Percentiles rank a stretch among this genome's conserved stretches.
Conservation (phyloP, 78 protist species). For the Guillardia theta region DNA sequence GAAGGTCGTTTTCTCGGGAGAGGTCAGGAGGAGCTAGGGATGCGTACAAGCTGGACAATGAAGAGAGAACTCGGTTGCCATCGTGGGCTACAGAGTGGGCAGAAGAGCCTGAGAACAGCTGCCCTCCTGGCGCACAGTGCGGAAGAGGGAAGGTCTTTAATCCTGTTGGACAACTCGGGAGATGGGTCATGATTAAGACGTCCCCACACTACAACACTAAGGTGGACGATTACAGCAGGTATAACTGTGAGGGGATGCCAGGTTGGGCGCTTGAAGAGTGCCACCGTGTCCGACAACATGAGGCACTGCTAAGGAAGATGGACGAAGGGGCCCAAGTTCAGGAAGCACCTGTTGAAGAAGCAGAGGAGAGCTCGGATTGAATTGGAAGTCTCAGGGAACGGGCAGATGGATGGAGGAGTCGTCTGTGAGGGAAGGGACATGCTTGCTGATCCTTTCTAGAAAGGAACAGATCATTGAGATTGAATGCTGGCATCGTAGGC, state of each 20-base stretch:
- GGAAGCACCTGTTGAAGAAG: no score
- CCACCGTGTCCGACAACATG: not conserved
- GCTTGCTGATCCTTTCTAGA: no score
- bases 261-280: conserved; percentile 16
- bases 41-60: not conserved
- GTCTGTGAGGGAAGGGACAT: no score
- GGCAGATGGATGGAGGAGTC: no score
- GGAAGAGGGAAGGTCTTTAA: not conserved
- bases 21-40: no score
- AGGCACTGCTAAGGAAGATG: no score
- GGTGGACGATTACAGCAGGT: not conserved
- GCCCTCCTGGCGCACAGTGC: not conserved
- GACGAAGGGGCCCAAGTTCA: no score
- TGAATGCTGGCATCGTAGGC: no score
- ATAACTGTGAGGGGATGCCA: not conserved
- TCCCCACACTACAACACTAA: not conserved
- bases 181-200: not conserved
- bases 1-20: no score
- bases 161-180: not conserved
- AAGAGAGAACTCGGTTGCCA: not conserved
- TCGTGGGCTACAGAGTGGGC: not conserved
- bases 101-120: not conserved
- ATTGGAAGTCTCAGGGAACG: no score
- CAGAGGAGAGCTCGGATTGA: no score
- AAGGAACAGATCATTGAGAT: no score